These are phyloP conservation scores for Edaphochlamys debaryana DNA, from an alignment of 139 green algal genomes.

Conservation along the genomic window DNA sequence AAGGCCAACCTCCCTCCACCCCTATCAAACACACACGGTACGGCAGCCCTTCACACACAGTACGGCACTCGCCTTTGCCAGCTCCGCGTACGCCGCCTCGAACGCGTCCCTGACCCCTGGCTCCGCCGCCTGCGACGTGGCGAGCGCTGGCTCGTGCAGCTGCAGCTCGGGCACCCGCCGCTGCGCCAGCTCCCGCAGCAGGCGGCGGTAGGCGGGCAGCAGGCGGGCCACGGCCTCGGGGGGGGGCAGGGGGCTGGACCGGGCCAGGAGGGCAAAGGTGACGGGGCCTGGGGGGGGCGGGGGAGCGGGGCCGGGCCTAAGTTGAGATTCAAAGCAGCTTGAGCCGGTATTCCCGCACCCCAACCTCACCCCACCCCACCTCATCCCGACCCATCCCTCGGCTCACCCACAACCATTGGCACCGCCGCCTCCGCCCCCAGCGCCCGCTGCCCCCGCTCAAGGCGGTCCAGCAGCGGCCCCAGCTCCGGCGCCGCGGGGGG, in stretches of 20 bases:
- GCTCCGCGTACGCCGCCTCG: constrained; percentile 61
- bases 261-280: constrained; percentile 77
- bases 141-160: constrained; percentile 87
- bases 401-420: constrained; percentile 85
- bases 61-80: constrained; percentile 55
- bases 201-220: constrained; percentile 76
- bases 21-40: too few species aligned
- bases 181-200: constrained; percentile 74
- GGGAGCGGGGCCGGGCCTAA: neutral
- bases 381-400: too few species aligned
- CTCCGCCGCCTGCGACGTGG: constrained; percentile 45
- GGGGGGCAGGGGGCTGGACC: constrained; percentile 14
- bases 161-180: constrained; percentile 69
- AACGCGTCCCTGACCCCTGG: constrained; percentile 55
- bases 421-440: constrained; percentile 77
- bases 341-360: too few species aligned
- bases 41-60: too few species aligned
- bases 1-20: too few species aligned
- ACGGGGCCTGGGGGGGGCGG: constrained; percentile 68
- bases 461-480: constrained; percentile 63
- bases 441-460: constrained; percentile 66
- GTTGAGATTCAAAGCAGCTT: too few species aligned
- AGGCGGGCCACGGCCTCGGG: constrained; percentile 52
- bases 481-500: constrained; percentile 1
- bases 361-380: too few species aligned